A percentile compares a stretch with the other conserved stretches of the same genome.
These are phyloP conservation scores for Lactarius psammicola DNA, from an alignment of 768 basidiomycete genomes.

Conservation along the genomic window DNA sequence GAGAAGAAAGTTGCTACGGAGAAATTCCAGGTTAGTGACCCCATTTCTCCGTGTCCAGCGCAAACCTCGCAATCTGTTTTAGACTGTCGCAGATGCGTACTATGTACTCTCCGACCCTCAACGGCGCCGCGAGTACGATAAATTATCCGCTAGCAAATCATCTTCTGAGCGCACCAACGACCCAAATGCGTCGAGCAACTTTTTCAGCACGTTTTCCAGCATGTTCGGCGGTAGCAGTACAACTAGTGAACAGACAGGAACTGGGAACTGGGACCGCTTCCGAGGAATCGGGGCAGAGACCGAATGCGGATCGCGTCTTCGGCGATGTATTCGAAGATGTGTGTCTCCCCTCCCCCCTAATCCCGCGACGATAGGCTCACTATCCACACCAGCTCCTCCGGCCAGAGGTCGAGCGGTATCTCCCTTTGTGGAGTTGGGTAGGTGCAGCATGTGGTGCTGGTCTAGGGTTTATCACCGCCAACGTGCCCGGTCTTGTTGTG, in stretches of 20 bases:
- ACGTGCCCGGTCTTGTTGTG: slow-evolving; percentile 81
- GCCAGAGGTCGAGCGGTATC: slow-evolving; percentile 72
- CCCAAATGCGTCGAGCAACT: slow-evolving; percentile 65
- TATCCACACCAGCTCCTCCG: slow-evolving; percentile 56
- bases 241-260: slow-evolving; percentile 31
- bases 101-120: slow-evolving; percentile 84
- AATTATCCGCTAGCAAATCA: slow-evolving; percentile 55
- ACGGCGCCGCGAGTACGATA: slow-evolving; percentile 71
- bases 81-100: slow-evolving; percentile 92
- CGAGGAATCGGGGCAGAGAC: slow-evolving; percentile 43
- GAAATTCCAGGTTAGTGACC: slow-evolving; percentile 64
- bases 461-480: slow-evolving; percentile 54
- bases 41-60: background rate
- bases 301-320: slow-evolving; percentile 80
- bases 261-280: slow-evolving; percentile 33
- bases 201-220: slow-evolving; percentile 73
- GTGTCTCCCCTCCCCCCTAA: slow-evolving; percentile 30
- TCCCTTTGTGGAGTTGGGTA: slow-evolving; percentile 73
- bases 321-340: slow-evolving; percentile 93
- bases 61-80: slow-evolving; percentile 1
- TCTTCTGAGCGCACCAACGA: slow-evolving; percentile 53
- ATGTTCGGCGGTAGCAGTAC: slow-evolving; percentile 52
- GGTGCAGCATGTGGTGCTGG: slow-evolving; percentile 71
- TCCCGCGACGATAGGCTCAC: background rate
- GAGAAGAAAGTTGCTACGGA: slow-evolving; percentile 79